phyloP scores from a whole-genome alignment of 139 green algal species.

The Picochlorum sp. region DNA sequence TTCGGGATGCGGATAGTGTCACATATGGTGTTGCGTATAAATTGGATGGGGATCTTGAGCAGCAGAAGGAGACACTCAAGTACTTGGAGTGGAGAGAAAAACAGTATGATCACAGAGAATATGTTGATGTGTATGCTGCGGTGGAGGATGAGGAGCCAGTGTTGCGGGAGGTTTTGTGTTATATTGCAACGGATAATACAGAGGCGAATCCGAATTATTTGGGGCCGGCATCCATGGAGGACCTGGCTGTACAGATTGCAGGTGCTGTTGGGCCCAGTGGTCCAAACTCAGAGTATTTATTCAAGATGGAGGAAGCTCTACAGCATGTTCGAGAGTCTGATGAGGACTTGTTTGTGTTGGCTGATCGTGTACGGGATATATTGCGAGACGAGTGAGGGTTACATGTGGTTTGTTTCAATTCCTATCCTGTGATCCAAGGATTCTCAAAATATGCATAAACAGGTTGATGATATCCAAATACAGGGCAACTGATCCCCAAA shows the following conservation, averaged over 20 bases:
- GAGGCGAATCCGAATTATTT: conserved; percentile 56
- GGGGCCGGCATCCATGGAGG: conserved; percentile 33
- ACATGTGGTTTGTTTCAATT: neutral
- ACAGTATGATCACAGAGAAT: conserved; percentile 63
- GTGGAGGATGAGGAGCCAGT: neutral
- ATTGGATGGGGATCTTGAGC: conserved; percentile 30
- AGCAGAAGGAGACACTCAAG: conserved; percentile 40
- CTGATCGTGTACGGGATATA: neutral
- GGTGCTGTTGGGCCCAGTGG: conserved; percentile 43
- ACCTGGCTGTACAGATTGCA: conserved; percentile 50
- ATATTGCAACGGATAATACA: conserved; percentile 40
- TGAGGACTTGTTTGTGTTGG: conserved; percentile 8
- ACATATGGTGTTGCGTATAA: conserved; percentile 48
- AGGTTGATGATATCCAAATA: conserved; percentile 75
- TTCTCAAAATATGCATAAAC: conserved; percentile 57
- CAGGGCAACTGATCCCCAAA: conserved; percentile 52
- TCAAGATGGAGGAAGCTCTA: conserved; percentile 44
- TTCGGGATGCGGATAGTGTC: conserved; percentile 7
- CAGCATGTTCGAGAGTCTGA: conserved; percentile 17
- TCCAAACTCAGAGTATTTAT: conserved; percentile 65
- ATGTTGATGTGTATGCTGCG: conserved; percentile 32
- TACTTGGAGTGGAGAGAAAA: conserved; percentile 77
- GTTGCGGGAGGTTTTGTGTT: conserved; percentile 26
- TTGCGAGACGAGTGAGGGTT: neutral
- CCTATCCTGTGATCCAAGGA: conserved; percentile 20